phyloP scores from a whole-genome alignment of 208 protist species.

The Sergeia podlipaevii region DNA sequence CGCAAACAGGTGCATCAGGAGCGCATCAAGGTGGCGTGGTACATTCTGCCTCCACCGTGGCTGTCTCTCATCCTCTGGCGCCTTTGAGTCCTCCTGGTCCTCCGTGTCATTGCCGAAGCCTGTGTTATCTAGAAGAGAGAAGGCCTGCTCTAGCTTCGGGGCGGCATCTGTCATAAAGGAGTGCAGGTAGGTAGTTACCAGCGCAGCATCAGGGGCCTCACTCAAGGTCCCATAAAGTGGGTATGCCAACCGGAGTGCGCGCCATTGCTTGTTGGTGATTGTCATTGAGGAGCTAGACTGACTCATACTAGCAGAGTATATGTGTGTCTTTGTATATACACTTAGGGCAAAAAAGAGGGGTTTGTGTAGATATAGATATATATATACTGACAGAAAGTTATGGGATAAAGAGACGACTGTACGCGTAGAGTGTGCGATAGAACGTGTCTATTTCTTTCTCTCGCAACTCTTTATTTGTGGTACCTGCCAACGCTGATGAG shows the following conservation, averaged over 20 bases:
- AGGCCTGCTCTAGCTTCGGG: not conserved
- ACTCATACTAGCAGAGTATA: not conserved
- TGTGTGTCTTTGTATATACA: not conserved
- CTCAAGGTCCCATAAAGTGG: not conserved
- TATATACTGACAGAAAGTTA: no score
- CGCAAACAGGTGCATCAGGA: constrained; percentile 10
- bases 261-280: not conserved
- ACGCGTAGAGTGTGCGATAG: no score
- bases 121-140: not conserved
- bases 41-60: constrained; percentile 15
- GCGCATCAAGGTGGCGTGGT: constrained; percentile 16
- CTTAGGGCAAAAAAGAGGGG: no score
- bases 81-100: no score
- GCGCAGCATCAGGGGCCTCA: not conserved
- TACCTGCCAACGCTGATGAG: no score
- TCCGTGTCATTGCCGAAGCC: no score
- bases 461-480: no score
- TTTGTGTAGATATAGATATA: no score
- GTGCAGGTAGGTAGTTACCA: no score
- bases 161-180: not conserved
- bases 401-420: no score
- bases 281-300: not conserved
- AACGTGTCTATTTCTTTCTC: no score
- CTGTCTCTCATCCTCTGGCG: no score
- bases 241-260: not conserved